Conservation (phyloP, 2,329 filamentous ascomycete genomes). For the Graphiopsis chlorocephala region DNA sequence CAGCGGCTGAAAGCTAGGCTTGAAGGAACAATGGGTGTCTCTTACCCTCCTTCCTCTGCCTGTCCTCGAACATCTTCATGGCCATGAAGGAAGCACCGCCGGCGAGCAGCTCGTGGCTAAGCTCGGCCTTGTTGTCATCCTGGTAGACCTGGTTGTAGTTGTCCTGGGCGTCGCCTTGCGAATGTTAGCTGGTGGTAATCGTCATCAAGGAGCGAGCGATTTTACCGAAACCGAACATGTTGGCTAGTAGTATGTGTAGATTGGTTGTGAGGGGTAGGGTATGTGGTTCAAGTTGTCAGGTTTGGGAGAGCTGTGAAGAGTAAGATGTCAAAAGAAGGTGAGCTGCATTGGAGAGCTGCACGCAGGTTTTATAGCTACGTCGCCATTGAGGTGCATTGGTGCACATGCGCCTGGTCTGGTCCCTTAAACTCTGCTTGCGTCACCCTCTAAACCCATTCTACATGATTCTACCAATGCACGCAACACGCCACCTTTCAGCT, state of each 20-base stretch:
- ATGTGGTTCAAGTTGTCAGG: conserved; percentile 1
- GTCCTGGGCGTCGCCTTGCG: conserved; percentile 50
- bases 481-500: background rate
- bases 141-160: conserved; percentile 56
- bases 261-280: background rate
- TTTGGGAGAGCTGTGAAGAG: background rate
- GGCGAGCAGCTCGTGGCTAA: conserved; percentile 71
- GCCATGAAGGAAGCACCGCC: conserved; percentile 75
- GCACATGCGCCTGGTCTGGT: background rate
- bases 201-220: background rate
- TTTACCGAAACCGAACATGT: conserved; percentile 48
- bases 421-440: conserved; percentile 11
- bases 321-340: background rate
- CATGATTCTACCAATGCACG: conserved; percentile 6
- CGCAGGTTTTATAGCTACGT: conserved; percentile 8
- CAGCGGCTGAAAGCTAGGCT: background rate
- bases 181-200: background rate
- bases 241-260: conserved; percentile 25
- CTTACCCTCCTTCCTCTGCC: conserved; percentile 66
- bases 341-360: background rate
- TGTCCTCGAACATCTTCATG: conserved; percentile 76
- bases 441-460: conserved; percentile 3
- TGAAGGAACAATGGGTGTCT: conserved; percentile 4
- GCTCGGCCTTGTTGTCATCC: conserved; percentile 55
- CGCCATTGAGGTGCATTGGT: conserved; percentile 6